Evolutionary conservation across 2,329 filamentous ascomycete species (phyloP).

Genomic region (Fusarium duplospermum): DNA sequence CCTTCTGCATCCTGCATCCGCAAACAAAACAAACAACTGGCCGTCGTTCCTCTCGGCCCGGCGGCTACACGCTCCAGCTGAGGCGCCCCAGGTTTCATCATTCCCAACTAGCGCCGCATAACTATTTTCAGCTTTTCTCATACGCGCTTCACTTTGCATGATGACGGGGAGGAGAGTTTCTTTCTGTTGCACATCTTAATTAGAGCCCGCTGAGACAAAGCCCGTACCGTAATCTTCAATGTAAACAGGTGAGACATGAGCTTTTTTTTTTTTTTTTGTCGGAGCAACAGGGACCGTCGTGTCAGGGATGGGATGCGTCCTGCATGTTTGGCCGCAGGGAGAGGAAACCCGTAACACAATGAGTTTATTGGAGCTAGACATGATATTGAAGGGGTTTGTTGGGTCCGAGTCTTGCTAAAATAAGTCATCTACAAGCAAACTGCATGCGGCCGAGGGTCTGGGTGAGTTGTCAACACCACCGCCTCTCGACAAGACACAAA

Average conservation of each 20-base stretch:
- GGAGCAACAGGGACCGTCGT: constrained; percentile 1
- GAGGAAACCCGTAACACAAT: background rate
- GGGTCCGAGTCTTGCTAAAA: background rate
- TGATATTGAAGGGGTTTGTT: background rate
- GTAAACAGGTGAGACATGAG: background rate
- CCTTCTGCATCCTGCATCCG: background rate
- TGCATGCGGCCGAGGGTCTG: background rate
- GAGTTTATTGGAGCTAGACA: background rate
- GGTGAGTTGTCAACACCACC: background rate
- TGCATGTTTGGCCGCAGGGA: background rate
- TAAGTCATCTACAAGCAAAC: background rate
- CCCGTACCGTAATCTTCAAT: background rate
- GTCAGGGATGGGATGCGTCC: background rate
- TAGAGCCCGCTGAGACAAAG: constrained; percentile 5
- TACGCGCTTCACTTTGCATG: constrained; percentile 15
- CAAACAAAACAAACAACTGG: background rate
- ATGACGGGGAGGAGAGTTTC: background rate
- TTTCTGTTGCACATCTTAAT: background rate
- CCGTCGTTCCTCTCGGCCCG: constrained; percentile 15
- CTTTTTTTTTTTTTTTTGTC: background rate
- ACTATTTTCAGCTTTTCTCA: constrained; percentile 20
- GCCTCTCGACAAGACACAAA: background rate
- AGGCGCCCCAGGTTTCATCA: constrained; percentile 39
- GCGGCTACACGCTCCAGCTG: constrained; percentile 26
- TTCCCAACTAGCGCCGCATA: constrained; percentile 25